phyloP scores from a whole-genome alignment of 225 moss, liverwort and hornwort species.

The Sphagnum tenellum region DNA sequence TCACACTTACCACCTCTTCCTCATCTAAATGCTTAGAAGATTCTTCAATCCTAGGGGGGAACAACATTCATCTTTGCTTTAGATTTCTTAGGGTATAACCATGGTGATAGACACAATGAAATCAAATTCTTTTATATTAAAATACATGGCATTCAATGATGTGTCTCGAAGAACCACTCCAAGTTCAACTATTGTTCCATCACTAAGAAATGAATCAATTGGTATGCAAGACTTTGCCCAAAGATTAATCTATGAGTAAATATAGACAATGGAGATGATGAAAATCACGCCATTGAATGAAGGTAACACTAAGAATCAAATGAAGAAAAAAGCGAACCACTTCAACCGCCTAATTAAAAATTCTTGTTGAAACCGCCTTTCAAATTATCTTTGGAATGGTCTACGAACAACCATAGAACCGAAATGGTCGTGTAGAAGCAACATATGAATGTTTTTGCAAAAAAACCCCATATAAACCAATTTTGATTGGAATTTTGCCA shows the following conservation, averaged over 20 bases:
- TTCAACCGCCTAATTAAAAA: too few species aligned
- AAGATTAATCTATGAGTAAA: slow-evolving; percentile 63
- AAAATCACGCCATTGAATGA: too few species aligned
- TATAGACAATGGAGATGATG: not conserved
- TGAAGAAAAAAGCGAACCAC: too few species aligned
- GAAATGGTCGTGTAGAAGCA: too few species aligned
- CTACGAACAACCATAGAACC: too few species aligned
- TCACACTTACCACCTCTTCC: slow-evolving; percentile 20
- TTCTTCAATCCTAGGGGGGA: slow-evolving; percentile 21
- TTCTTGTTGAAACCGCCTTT: too few species aligned
- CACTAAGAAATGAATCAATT: slow-evolving; percentile 89
- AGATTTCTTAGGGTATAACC: slow-evolving; percentile 46
- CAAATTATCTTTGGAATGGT: too few species aligned
- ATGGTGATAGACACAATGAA: slow-evolving; percentile 57
- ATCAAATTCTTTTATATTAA: slow-evolving; percentile 91
- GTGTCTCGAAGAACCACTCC: slow-evolving; percentile 83
- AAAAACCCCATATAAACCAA: too few species aligned
- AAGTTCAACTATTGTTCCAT: slow-evolving; percentile 84
- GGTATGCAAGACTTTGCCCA: slow-evolving; percentile 88
- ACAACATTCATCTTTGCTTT: slow-evolving; percentile 31
- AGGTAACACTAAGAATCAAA: too few species aligned
- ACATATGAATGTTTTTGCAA: too few species aligned
- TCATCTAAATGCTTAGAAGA: slow-evolving; percentile 28
- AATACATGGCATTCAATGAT: slow-evolving; percentile 80
- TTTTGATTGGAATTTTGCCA: too few species aligned